A percentile compares a stretch with the other conserved stretches of the same genome.
These are phyloP conservation scores for Epichloe baconii DNA, from an alignment of 2,329 filamentous ascomycete species.

Conservation along the genomic window DNA sequence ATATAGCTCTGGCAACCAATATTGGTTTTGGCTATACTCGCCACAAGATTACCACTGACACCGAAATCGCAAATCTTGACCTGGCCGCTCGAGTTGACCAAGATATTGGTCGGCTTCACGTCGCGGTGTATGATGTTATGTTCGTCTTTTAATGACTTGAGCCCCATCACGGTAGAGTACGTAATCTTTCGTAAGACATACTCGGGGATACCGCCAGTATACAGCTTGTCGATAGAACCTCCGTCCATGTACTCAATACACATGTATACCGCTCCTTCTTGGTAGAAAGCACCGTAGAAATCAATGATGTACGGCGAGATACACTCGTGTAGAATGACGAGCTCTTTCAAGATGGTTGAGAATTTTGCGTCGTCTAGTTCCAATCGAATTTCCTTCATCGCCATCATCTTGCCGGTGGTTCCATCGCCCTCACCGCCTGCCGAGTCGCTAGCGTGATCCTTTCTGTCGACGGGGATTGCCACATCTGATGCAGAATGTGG, in stretches of 20 bases:
- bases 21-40: slow-evolving; percentile 96
- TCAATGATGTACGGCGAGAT: slow-evolving; percentile 94
- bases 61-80: slow-evolving; percentile 99
- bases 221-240: slow-evolving; percentile 92
- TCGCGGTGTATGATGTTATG: slow-evolving; percentile 99
- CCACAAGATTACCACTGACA: slow-evolving; percentile 89
- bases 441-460: slow-evolving; percentile 17
- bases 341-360: slow-evolving; percentile 90
- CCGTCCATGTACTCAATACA: slow-evolving; percentile 99
- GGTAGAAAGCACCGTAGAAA: slow-evolving; percentile 97
- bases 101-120: slow-evolving; percentile 97
- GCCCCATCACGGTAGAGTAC: slow-evolving; percentile 74
- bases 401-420: slow-evolving; percentile 74
- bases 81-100: slow-evolving; percentile 79
- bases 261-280: slow-evolving; percentile 97
- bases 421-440: slow-evolving; percentile 21
- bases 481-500: slow-evolving; percentile 25
- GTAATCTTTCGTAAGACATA: slow-evolving; percentile 81
- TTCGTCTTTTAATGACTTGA: slow-evolving; percentile 90
- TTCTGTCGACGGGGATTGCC: slow-evolving; percentile 15
- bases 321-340: slow-evolving; percentile 91
- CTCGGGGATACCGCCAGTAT: slow-evolving; percentile 81
- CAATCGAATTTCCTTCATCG: slow-evolving; percentile 96
- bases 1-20: slow-evolving; percentile 99
- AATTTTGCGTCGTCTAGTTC: slow-evolving; percentile 97